A percentile compares a stretch with the other conserved stretches of the same genome.
Evolutionary conservation across 495 filamentous ascomycete genomes (phyloP).

Genomic region (Parachaetomium inaequale): DNA sequence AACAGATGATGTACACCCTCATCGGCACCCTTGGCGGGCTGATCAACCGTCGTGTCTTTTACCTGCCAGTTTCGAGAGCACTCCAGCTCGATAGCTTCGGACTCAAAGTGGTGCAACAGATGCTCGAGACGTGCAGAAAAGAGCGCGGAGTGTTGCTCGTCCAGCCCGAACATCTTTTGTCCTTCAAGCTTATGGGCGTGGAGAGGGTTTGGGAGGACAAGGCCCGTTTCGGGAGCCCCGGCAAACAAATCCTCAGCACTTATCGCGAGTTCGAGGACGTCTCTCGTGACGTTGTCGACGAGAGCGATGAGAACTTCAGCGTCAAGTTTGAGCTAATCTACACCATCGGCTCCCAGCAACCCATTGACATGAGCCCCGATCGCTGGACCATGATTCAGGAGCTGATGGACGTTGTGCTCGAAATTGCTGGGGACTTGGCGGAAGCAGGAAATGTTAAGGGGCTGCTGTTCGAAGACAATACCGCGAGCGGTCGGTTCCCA

Average conservation of each 20-base stretch:
- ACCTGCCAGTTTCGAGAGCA: slow-evolving; percentile 60
- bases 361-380: slow-evolving; percentile 53
- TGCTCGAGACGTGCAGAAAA: slow-evolving; percentile 48
- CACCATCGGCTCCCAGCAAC: slow-evolving; percentile 56
- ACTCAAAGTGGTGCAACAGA: slow-evolving; percentile 29
- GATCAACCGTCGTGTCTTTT: slow-evolving; percentile 54
- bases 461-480: slow-evolving; percentile 14
- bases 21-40: slow-evolving; percentile 57
- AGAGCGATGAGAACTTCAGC: slow-evolving; percentile 64
- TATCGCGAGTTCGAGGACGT: slow-evolving; percentile 42
- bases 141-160: slow-evolving; percentile 54
- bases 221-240: slow-evolving; percentile 16
- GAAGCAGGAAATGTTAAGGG: slow-evolving; percentile 28
- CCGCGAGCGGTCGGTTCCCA: slow-evolving; percentile 36
- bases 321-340: slow-evolving; percentile 64
- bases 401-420: slow-evolving; percentile 38
- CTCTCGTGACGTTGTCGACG: slow-evolving; percentile 58
- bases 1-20: slow-evolving; percentile 62
- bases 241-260: slow-evolving; percentile 35
- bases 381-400: slow-evolving; percentile 60
- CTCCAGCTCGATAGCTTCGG: slow-evolving; percentile 33
- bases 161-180: slow-evolving; percentile 68
- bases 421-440: slow-evolving; percentile 28
- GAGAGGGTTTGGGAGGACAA: slow-evolving; percentile 48
- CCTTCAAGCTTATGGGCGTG: slow-evolving; percentile 62